phyloP scores from a whole-genome alignment of 768 basidiomycete genomes.

The Suillus americanus region DNA sequence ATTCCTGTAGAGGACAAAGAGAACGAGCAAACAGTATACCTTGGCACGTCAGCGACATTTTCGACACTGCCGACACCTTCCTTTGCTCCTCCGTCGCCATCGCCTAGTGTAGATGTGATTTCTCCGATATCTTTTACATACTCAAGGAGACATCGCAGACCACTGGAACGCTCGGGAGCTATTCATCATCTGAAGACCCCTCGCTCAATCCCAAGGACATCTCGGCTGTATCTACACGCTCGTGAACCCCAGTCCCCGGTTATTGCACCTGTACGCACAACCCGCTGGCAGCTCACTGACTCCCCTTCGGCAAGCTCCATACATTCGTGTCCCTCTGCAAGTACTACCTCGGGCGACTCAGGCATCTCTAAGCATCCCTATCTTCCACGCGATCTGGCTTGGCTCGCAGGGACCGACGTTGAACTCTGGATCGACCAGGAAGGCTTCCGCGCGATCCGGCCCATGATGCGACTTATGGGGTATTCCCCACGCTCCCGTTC shows the following conservation, averaged over 20 bases:
- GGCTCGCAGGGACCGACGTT: constrained; percentile 54
- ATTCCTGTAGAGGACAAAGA: constrained; percentile 13
- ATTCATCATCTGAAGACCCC: constrained; percentile 18
- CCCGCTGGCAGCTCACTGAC: constrained; percentile 18
- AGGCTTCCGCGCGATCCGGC: constrained; percentile 65
- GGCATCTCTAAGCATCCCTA: constrained; percentile 15
- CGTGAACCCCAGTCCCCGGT: not conserved
- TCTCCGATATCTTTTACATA: constrained; percentile 20
- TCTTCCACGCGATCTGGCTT: constrained; percentile 43
- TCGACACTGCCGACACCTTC: constrained; percentile 26
- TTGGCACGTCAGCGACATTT: constrained; percentile 24
- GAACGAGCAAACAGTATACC: constrained; percentile 16
- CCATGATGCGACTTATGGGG: constrained; percentile 59
- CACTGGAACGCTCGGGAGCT: constrained; percentile 32
- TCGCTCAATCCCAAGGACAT: constrained; percentile 15
- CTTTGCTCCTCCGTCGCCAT: constrained; percentile 31
- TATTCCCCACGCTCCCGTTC: constrained; percentile 39
- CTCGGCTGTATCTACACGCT: not conserved
- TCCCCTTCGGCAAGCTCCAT: constrained; percentile 8
- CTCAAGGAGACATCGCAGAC: constrained; percentile 27
- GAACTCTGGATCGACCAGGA: constrained; percentile 83
- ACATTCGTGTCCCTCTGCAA: constrained; percentile 6
- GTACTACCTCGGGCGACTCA: constrained; percentile 2
- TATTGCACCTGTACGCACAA: constrained; percentile 1
- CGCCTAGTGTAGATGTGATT: constrained; percentile 25